A percentile compares a stretch with the other conserved stretches of the same genome.
Conservation (phyloP, 2,329 filamentous ascomycete genomes). For the Fusarium coicis region DNA sequence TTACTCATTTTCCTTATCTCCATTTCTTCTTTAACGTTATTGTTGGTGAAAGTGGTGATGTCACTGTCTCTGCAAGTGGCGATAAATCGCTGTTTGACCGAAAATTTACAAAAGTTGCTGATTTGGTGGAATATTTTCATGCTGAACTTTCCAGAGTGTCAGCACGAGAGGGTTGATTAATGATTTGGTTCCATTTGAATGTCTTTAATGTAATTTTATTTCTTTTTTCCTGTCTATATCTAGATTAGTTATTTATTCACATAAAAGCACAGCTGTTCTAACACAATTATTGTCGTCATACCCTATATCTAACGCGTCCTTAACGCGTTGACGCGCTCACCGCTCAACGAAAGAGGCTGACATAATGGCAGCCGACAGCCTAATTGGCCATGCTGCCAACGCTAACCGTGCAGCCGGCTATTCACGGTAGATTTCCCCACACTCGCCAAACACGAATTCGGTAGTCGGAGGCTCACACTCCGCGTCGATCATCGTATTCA, state of each 20-base stretch:
- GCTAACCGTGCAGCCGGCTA: neutral
- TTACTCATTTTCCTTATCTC: neutral
- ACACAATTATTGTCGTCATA: neutral
- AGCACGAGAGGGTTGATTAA: neutral
- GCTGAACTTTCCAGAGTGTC: neutral
- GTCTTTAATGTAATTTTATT: neutral
- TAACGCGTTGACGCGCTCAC: neutral
- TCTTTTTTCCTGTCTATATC: neutral
- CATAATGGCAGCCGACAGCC: neutral
- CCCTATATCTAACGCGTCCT: neutral
- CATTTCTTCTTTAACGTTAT: constrained; percentile 9
- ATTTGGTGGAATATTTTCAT: neutral
- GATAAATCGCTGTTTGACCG: rapidly evolving
- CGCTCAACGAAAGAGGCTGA: neutral
- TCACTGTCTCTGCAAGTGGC: neutral
- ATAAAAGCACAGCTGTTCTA: rapidly evolving
- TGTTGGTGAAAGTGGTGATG: neutral
- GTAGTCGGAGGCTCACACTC: neutral
- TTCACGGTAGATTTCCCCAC: neutral
- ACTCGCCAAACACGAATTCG: neutral
- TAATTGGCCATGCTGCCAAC: neutral
- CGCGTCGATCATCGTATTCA: neutral
- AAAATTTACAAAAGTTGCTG: rapidly evolving
- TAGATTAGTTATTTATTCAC: rapidly evolving
- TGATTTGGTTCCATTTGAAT: neutral